Conservation (phyloP, 2,329 filamentous ascomycete species). For the Nothophaeocryptopus gaeumannii region DNA sequence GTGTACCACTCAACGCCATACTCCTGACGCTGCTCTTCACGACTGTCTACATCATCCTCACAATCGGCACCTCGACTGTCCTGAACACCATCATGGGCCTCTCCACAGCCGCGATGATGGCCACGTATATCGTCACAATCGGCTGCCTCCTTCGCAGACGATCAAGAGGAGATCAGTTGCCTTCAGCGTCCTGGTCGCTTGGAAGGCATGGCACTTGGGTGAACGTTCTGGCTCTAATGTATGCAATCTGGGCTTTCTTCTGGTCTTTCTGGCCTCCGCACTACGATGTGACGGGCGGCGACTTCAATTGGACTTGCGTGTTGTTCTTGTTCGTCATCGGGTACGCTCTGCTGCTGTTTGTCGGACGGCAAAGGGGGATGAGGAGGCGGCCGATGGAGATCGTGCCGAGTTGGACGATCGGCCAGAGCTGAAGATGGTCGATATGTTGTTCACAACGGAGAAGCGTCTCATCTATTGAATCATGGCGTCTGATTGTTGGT, state of each 20-base stretch:
- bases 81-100: conserved; percentile 45
- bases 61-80: conserved; percentile 32
- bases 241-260: conserved; percentile 37
- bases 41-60: conserved; percentile 32
- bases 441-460: too few species aligned
- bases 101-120: conserved; percentile 40
- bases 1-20: conserved; percentile 31
- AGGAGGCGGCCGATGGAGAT: conserved; percentile 9
- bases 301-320: conserved; percentile 53
- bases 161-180: conserved; percentile 35
- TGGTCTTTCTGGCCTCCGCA: conserved; percentile 44
- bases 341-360: conserved; percentile 8
- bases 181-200: conserved; percentile 37
- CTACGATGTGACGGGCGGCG: conserved; percentile 35
- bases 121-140: conserved; percentile 41
- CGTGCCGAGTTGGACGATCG: conserved; percentile 8
- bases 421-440: too few species aligned
- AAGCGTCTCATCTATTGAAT: too few species aligned
- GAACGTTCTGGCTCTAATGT: conserved; percentile 38
- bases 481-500: too few species aligned
- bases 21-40: conserved; percentile 32
- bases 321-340: conserved; percentile 36
- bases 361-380: conserved; percentile 9
- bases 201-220: conserved; percentile 38
- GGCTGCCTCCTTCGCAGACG: conserved; percentile 40